phyloP scores from a whole-genome alignment of 2,329 filamentous ascomycete genomes.

The Aspergillus hiratsukae region DNA sequence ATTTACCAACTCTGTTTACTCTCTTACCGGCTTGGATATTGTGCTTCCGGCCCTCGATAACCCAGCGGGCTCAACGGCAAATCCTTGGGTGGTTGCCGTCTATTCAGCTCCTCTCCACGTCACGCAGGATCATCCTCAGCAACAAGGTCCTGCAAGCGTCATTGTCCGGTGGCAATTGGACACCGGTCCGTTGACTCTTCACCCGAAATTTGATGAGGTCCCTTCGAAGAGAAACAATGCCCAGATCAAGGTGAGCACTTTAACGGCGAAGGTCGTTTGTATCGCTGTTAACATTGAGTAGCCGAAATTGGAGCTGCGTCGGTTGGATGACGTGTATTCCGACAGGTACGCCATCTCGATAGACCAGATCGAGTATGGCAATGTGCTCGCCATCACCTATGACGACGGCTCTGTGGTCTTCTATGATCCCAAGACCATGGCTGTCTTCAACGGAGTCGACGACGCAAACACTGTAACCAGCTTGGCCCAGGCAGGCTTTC shows the following conservation, averaged over 20 bases:
- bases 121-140: conserved; percentile 51
- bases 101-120: conserved; percentile 59
- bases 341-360: conserved; percentile 69
- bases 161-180: conserved; percentile 78
- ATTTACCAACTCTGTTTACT: conserved; percentile 42
- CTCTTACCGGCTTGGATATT: conserved; percentile 71
- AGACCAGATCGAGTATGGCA: conserved; percentile 65
- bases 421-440: conserved; percentile 70
- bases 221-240: conserved; percentile 59
- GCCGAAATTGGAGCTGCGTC: conserved; percentile 53
- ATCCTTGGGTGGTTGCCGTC: conserved; percentile 66
- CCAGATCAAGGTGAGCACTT: conserved; percentile 30
- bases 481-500: conserved; percentile 73
- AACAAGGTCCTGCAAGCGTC: conserved; percentile 65
- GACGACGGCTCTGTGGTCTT: conserved; percentile 80
- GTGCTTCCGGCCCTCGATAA: conserved; percentile 62
- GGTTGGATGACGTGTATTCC: conserved; percentile 62
- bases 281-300: conserved; percentile 21
- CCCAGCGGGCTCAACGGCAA: conserved; percentile 49
- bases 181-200: conserved; percentile 61
- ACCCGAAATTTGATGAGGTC: conserved; percentile 73
- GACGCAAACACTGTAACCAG: conserved; percentile 64
- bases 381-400: conserved; percentile 66
- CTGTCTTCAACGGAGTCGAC: conserved; percentile 60
- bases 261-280: conserved; percentile 1